phyloP scores from a whole-genome alignment of 2,329 filamentous ascomycete species.

The Chaetomiaceae sp. region DNA sequence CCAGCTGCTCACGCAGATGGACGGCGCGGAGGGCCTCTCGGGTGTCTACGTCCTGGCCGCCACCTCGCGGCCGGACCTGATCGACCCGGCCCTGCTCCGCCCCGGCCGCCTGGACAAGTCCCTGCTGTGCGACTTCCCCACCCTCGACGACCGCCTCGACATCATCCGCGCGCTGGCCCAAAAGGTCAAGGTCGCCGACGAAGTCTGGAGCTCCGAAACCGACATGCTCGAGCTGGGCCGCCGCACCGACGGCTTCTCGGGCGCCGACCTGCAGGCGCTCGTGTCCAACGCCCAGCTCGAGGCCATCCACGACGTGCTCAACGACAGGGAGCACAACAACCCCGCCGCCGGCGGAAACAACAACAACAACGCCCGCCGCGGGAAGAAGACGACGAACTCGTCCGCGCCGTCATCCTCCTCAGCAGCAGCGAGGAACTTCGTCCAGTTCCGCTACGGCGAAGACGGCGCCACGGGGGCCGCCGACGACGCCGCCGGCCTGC shows the following conservation, averaged over 20 bases:
- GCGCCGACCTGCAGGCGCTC: conserved; percentile 89
- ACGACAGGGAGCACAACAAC: conserved; percentile 46
- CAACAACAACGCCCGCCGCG: conserved; percentile 23
- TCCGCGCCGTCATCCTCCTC: conserved; percentile 22
- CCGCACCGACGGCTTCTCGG: conserved; percentile 83
- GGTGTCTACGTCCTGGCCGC: conserved; percentile 96
- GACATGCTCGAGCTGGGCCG: conserved; percentile 69
- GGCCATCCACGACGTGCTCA: conserved; percentile 89
- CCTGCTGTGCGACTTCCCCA: conserved; percentile 84
- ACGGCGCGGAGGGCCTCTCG: conserved; percentile 89
- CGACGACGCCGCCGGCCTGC: conserved; percentile 41
- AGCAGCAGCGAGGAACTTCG: conserved; percentile 50
- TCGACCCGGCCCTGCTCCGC: conserved; percentile 86
- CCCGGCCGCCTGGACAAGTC: conserved; percentile 93
- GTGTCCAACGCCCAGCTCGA: conserved; percentile 96
- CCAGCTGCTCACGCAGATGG: conserved; percentile 97
- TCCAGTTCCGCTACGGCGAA: conserved; percentile 78
- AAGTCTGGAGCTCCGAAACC: conserved; percentile 53
- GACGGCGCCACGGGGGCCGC: conserved; percentile 46
- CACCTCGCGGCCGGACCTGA: conserved; percentile 87
- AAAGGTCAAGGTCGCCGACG: conserved; percentile 69
- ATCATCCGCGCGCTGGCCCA: conserved; percentile 80
- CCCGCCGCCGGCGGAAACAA: conserved; percentile 22
- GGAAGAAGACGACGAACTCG: conserved; percentile 31
- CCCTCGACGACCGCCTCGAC: conserved; percentile 73